phyloP scores from a whole-genome alignment of 768 basidiomycete species.

The Daedaleopsis sinensis region DNA sequence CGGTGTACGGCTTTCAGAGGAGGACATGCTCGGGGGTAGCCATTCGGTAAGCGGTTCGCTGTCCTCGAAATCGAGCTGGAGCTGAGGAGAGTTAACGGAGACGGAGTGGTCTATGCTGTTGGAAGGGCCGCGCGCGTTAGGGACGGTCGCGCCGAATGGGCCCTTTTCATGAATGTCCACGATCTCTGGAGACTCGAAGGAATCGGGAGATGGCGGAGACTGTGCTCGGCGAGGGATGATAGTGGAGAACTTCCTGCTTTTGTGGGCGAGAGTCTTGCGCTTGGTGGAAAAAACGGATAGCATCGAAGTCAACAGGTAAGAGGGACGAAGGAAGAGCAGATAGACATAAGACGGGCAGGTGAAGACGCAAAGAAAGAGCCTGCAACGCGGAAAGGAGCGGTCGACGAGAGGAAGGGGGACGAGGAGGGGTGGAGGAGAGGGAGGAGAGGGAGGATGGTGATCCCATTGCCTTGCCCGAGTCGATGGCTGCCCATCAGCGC shows the following conservation, averaged over 20 bases:
- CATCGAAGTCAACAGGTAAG: neutral
- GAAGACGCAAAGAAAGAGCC: neutral
- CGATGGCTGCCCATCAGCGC: conserved; percentile 17
- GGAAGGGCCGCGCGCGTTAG: conserved; percentile 6
- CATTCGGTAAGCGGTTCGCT: conserved; percentile 26
- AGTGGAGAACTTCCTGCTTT: conserved; percentile 22
- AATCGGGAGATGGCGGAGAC: conserved; percentile 30
- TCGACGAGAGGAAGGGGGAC: conserved; percentile 4
- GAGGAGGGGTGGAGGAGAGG: conserved; percentile 1
- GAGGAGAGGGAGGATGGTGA: conserved; percentile 4
- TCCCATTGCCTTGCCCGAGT: conserved; percentile 6
- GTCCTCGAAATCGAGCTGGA: conserved; percentile 26
- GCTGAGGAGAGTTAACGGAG: conserved; percentile 19
- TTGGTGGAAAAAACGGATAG: conserved; percentile 14
- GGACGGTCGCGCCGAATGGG: conserved; percentile 8
- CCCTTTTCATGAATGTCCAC: conserved; percentile 27
- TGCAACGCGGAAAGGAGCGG: neutral
- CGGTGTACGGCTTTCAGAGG: conserved; percentile 14
- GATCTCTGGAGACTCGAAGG: conserved; percentile 30
- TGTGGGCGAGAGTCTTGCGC: conserved; percentile 25
- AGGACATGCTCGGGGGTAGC: conserved; percentile 25
- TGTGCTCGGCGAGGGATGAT: conserved; percentile 21
- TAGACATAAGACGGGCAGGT: conserved; percentile 2
- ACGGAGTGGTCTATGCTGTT: conserved; percentile 6
- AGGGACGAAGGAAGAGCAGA: conserved; percentile 2